Conservation (phyloP, 192 early-diverging fungal species). For the Chytriomyces hyalinus region DNA sequence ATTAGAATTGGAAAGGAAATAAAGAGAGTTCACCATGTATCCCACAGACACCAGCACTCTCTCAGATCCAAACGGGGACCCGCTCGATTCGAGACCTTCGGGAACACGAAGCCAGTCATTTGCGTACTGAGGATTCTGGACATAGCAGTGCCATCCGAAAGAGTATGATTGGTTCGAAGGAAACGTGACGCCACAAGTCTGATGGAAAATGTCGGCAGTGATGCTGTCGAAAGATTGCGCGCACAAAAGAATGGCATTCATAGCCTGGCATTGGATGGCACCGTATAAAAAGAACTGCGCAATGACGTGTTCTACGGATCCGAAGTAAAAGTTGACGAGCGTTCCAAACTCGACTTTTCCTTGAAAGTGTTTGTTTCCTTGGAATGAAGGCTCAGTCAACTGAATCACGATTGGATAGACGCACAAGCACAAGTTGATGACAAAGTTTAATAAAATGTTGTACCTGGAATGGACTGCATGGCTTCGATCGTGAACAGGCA, state of each 20-base stretch:
- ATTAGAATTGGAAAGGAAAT: neutral
- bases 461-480: slow-evolving; percentile 65
- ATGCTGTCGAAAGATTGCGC: slow-evolving; percentile 61
- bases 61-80: slow-evolving; percentile 51
- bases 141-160: slow-evolving; percentile 46
- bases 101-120: neutral
- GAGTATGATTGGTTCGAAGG: slow-evolving; percentile 5
- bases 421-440: neutral
- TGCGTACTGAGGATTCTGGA: slow-evolving; percentile 2
- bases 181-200: slow-evolving; percentile 53
- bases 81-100: neutral
- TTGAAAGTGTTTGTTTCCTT: slow-evolving; percentile 32
- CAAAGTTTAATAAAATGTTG: slow-evolving; percentile 44
- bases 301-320: slow-evolving; percentile 43
- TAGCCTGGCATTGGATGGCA: slow-evolving; percentile 53
- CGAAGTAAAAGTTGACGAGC: slow-evolving; percentile 66
- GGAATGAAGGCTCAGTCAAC: neutral
- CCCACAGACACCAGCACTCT: too few species aligned
- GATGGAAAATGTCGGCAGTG: slow-evolving; percentile 58
- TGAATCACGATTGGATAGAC: neutral
- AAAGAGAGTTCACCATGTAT: neutral
- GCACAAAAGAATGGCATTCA: slow-evolving; percentile 56
- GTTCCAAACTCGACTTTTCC: slow-evolving; percentile 62
- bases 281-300: slow-evolving; percentile 60
- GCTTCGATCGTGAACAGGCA: slow-evolving; percentile 62